Evolutionary conservation across 345 rosid genomes (phyloP).

Genomic region (Salix suchowensis): DNA sequence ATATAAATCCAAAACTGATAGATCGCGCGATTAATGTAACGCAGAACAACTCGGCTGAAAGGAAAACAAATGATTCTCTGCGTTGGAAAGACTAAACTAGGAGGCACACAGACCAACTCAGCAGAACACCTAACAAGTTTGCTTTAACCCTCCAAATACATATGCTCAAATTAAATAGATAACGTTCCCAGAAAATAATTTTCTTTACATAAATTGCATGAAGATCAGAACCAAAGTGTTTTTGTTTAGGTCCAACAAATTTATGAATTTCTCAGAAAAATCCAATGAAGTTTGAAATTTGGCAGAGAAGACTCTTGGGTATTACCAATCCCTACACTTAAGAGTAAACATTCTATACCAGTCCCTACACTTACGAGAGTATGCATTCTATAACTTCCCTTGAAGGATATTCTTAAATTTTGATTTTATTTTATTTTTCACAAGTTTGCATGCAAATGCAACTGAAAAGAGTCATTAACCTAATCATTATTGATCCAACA

Average conservation of each 20-base stretch:
- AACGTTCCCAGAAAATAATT: background rate
- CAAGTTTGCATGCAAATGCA: background rate
- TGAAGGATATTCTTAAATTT: background rate
- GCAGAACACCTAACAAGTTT: background rate
- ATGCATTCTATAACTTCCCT: background rate
- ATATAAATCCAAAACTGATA: background rate
- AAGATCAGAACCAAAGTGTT: too few species aligned
- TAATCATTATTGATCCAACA: background rate
- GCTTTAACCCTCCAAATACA: background rate
- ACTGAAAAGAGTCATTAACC: background rate
- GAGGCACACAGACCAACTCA: background rate
- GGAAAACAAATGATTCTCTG: too few species aligned
- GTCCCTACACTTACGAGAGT: background rate
- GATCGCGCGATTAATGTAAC: background rate
- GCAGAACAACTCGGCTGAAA: too few species aligned
- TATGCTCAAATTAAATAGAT: too few species aligned
- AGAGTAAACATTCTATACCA: background rate
- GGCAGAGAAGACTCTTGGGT: background rate
- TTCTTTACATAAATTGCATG: too few species aligned
- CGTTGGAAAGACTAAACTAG: background rate
- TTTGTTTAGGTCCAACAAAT: too few species aligned
- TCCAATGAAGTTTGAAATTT: background rate
- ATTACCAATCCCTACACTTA: background rate
- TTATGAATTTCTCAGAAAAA: background rate
- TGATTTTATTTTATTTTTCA: background rate